A percentile compares a stretch with the other conserved stretches of the same genome.
Conservation (phyloP, 2,329 filamentous ascomycete genomes). For the Colletotrichum coccodes region DNA sequence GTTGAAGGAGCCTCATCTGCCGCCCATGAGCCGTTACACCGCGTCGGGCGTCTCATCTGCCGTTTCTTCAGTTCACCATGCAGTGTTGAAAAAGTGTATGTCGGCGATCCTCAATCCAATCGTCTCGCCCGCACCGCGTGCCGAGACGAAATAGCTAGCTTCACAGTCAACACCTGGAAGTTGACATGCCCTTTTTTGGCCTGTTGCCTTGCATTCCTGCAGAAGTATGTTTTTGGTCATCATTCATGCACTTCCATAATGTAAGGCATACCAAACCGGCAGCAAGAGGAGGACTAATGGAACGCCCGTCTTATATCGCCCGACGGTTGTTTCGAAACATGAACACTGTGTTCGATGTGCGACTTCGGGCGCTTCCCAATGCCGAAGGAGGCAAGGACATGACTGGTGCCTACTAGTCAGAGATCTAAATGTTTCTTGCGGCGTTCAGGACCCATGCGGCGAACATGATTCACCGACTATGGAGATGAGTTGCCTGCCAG, state of each 20-base stretch:
- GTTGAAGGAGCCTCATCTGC: conserved; percentile 3
- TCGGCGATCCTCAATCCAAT: background rate
- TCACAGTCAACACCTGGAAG: background rate
- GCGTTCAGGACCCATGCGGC: background rate
- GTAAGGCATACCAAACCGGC: background rate
- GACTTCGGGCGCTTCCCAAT: background rate
- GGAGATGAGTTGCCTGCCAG: background rate
- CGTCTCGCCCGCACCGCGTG: background rate
- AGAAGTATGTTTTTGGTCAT: background rate
- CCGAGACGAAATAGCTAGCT: no score
- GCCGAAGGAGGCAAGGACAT: background rate
- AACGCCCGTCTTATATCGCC: conserved; percentile 1
- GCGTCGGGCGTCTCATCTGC: conserved; percentile 2
- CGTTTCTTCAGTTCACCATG: background rate
- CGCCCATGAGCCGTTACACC: conserved; percentile 15
- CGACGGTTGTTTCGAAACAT: conserved; percentile 21
- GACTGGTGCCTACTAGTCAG: background rate
- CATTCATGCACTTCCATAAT: background rate
- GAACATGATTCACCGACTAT: background rate
- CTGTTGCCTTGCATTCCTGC: background rate
- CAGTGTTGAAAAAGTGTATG: background rate
- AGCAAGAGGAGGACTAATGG: background rate
- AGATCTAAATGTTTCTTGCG: background rate
- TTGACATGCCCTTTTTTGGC: background rate
- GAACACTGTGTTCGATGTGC: background rate